Percentiles rank a stretch among this genome's conserved stretches.
Evolutionary conservation across 139 green algal species (phyloP).

Genomic region (Chlamydomonas asymmetrica): DNA sequence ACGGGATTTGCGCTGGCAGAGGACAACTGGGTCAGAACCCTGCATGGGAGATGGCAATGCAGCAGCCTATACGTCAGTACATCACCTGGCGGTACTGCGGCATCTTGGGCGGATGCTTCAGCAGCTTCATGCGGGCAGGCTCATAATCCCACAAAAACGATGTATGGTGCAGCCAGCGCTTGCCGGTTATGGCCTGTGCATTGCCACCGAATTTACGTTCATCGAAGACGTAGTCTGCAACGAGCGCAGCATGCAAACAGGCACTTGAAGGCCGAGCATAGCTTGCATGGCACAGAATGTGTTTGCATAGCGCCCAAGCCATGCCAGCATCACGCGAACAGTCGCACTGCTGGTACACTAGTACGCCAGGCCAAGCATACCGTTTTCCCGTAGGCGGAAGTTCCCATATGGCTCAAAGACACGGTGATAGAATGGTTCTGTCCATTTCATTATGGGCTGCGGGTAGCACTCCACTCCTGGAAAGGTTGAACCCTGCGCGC

Average conservation of each 20-base stretch:
- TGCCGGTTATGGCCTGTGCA: constrained; percentile 92
- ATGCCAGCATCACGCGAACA: not conserved
- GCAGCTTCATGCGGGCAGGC: constrained; percentile 68
- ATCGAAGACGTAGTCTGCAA: constrained; percentile 87
- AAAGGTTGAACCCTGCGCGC: constrained; percentile 40
- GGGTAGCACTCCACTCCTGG: constrained; percentile 77
- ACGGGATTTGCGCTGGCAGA: no score
- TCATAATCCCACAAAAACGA: constrained; percentile 95
- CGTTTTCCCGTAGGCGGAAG: constrained; percentile 78
- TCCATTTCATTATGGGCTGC: constrained; percentile 91
- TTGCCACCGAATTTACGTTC: constrained; percentile 96
- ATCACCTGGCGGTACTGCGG: constrained; percentile 81
- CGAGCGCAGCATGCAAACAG: no score
- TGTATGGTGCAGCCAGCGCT: constrained; percentile 95
- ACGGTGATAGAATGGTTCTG: constrained; percentile 70
- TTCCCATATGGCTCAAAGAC: constrained; percentile 61
- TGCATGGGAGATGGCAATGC: no score
- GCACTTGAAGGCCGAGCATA: no score
- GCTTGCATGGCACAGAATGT: no score
- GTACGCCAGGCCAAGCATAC: constrained; percentile 38
- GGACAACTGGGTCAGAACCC: no score
- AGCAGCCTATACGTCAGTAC: no score
- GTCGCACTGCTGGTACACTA: not conserved
- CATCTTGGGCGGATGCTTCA: constrained; percentile 70
- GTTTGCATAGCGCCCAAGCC: no score